Base-by-base conservation (phyloP, 2,329 filamentous ascomycete genomes). In the Magnaporthiopsis incrustans region DNA sequence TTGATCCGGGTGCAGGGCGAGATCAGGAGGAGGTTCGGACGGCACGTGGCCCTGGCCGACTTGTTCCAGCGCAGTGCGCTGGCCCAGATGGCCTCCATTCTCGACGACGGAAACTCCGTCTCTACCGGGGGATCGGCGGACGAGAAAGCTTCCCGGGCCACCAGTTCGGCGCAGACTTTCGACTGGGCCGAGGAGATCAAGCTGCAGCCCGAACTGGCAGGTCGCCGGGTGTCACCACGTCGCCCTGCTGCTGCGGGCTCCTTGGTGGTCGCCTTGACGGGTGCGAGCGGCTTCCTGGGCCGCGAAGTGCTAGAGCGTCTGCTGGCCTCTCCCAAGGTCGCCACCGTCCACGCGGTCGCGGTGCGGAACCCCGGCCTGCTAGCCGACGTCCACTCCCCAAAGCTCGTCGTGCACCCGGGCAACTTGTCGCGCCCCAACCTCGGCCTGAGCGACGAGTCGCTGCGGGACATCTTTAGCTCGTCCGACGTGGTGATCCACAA, bases 401-500 rank as follows among this genome's bases (percentile, higher is more conserved):
- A 32, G 30, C 30, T 60, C 32, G 33, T n/a, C 30, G 33, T 60
- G 26, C 59, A 60, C 59, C 32, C 15, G 15, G 59, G 59, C 15
- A 18, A 60, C 32, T 32, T 60, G 26, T 32, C 12, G 14, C 14
- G n/a, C n/a, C 59, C 27, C 4, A 32, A n/a, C 59, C 59, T 60
- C 8, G 59, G 59, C 30, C 59, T 60, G 25, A 32, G 30, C 18
- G 32, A 60, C 30, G 59, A 33, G 32, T 33, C 26, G 26, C 57
- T 59, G 57, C 30, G 30, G 30, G 30, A 32, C 30, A 8, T 32
- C 30, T 59, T 59, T 22, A 30, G 25, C 25, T 18, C 27, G 26
- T n/a, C 57, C 57, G 30, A 61, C 60, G 35, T 35, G 32, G 60
- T 61, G 25, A 80, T 89, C 32, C 85, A 82, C 68, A 74, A 73